phyloP scores from a whole-genome alignment of 257 asterid genomes.

The Coffea canephora region DNA sequence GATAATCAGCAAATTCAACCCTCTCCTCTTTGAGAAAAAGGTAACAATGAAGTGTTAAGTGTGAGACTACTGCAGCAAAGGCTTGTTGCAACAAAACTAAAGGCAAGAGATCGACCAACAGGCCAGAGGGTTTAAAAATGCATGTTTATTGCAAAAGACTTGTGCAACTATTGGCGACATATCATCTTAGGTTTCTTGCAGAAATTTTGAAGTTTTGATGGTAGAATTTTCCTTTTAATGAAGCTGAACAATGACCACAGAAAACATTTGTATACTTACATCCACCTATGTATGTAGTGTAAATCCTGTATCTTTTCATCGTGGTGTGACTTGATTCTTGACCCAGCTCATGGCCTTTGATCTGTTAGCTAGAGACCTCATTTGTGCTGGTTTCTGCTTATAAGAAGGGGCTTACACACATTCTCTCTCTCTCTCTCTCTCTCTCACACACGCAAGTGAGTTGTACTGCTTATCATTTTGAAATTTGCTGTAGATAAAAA shows the following conservation, averaged over 20 bases:
- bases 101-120: not conserved
- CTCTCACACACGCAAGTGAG: too few species aligned
- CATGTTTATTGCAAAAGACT: not conserved
- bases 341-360: not conserved
- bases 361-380: too few species aligned
- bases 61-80: too few species aligned
- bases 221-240: not conserved
- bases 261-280: not conserved
- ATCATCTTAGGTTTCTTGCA: not conserved
- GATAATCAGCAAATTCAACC: not conserved
- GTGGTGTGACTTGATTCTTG: not conserved
- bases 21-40: not conserved
- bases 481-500: not conserved
- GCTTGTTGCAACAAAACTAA: not conserved
- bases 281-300: not conserved
- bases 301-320: not conserved
- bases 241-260: not conserved
- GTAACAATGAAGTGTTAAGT: too few species aligned
- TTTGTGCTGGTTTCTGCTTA: too few species aligned
- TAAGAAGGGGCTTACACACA: too few species aligned
- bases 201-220: not conserved
- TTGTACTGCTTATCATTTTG: too few species aligned
- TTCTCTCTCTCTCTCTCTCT: too few species aligned
- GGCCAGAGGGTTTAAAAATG: too few species aligned
- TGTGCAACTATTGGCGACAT: not conserved